Evolutionary conservation across 257 asterid genomes (phyloP).

Genomic region (Solanum etuberosum): DNA sequence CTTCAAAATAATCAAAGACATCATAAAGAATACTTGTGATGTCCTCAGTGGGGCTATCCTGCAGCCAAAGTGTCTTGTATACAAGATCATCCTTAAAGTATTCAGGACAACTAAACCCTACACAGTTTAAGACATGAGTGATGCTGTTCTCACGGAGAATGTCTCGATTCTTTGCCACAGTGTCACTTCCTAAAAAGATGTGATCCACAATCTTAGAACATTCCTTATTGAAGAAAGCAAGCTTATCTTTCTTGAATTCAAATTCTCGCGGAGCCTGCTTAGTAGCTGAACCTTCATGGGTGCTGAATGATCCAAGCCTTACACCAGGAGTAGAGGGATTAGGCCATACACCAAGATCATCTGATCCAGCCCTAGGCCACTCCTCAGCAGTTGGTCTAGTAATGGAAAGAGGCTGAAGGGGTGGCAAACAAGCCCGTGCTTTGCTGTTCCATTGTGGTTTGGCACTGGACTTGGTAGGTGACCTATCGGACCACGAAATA

Average conservation of each 20-base stretch:
- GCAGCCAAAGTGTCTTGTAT: conserved; percentile 91
- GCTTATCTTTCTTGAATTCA: conserved; percentile 56
- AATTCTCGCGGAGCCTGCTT: conserved; percentile 41
- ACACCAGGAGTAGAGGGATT: conserved; percentile 71
- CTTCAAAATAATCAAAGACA: conserved; percentile 90
- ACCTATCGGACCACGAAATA: conserved; percentile 63
- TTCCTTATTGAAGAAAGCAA: conserved; percentile 81
- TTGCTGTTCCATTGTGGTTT: conserved; percentile 82
- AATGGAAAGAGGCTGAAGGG: conserved; percentile 87
- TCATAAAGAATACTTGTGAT: conserved; percentile 82
- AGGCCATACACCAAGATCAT: conserved; percentile 86
- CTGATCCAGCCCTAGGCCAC: conserved; percentile 91
- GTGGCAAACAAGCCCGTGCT: conserved; percentile 83
- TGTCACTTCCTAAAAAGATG: conserved; percentile 73
- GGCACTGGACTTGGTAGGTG: conserved; percentile 42
- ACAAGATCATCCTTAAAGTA: conserved; percentile 71
- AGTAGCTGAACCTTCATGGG: conserved; percentile 29
- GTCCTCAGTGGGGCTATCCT: conserved; percentile 87
- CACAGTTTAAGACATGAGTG: conserved; percentile 96
- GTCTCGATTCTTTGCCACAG: conserved; percentile 67
- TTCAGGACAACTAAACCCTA: conserved; percentile 72
- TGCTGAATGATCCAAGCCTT: conserved; percentile 37
- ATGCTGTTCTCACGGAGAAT: conserved; percentile 53
- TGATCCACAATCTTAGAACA: conserved; percentile 79
- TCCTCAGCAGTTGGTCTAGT: conserved; percentile 50